Percentiles rank a stretch among this genome's conserved stretches.
Evolutionary conservation across 306 rosid genomes (phyloP).

Genomic region (Trifolium dubium): DNA sequence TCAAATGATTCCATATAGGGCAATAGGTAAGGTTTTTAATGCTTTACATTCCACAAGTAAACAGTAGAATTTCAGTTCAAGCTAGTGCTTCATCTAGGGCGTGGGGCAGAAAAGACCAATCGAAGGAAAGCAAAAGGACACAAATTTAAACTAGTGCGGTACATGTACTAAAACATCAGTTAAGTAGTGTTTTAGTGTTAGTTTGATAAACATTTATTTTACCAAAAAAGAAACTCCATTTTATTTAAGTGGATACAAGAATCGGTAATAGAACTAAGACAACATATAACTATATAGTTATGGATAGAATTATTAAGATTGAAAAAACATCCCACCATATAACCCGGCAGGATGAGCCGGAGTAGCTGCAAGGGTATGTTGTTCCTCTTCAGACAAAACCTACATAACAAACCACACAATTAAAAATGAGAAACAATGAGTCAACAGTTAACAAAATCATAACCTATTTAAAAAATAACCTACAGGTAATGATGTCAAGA

Average conservation of each 20-base stretch:
- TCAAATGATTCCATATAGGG: constrained; percentile 8
- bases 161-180: constrained; percentile 7
- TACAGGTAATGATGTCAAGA: constrained; percentile 83
- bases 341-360: constrained; percentile 94
- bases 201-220: neutral
- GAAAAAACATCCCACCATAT: constrained; percentile 63
- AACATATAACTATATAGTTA: constrained; percentile 18
- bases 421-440: constrained; percentile 39
- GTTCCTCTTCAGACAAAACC: constrained; percentile 90
- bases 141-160: neutral
- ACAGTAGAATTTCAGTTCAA: constrained; percentile 9
- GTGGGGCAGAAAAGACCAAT: neutral
- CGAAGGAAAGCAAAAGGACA: neutral
- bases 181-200: neutral
- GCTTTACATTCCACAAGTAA: constrained; percentile 21
- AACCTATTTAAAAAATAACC: constrained; percentile 34
- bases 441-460: constrained; percentile 20
- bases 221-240: constrained; percentile 3
- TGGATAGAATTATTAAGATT: constrained; percentile 9
- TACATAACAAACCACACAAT: constrained; percentile 38
- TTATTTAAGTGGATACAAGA: constrained; percentile 6
- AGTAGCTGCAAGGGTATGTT: constrained; percentile 85
- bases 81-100: neutral
- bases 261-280: neutral
- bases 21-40: neutral